These are phyloP conservation scores for Dictyophora rubrovolvata DNA, from an alignment of 768 basidiomycete genomes.

Conservation along the genomic window DNA sequence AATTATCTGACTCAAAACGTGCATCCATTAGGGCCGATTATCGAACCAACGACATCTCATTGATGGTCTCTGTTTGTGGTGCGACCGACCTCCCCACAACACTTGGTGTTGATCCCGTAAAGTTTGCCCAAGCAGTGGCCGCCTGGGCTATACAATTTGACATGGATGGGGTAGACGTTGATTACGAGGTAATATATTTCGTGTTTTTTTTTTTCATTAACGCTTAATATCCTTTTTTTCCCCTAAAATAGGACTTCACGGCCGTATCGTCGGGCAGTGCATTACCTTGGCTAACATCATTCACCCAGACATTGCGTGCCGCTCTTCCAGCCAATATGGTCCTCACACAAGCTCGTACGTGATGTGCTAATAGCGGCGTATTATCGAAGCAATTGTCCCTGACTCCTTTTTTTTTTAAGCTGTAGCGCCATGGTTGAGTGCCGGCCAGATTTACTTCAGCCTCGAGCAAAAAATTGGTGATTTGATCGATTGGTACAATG, in stretches of 20 bases:
- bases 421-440: slow-evolving; percentile 30
- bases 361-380: background rate
- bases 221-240: background rate
- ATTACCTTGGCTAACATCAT: slow-evolving; percentile 16
- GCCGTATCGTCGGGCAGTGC: slow-evolving; percentile 15
- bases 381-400: slow-evolving; percentile 6
- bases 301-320: slow-evolving; percentile 16
- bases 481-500: slow-evolving; percentile 11
- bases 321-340: slow-evolving; percentile 16
- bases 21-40: slow-evolving; percentile 18
- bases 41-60: slow-evolving; percentile 22
- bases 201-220: background rate
- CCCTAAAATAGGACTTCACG: slow-evolving; percentile 11
- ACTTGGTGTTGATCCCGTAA: slow-evolving; percentile 5
- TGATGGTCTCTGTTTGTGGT: slow-evolving; percentile 29
- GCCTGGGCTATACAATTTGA: slow-evolving; percentile 9
- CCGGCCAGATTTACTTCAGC: background rate
- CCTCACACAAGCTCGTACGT: slow-evolving; percentile 14
- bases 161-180: slow-evolving; percentile 14
- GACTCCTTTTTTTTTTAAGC: slow-evolving; percentile 19
- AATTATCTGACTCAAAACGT: slow-evolving; percentile 9
- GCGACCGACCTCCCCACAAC: slow-evolving; percentile 18
- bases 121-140: slow-evolving; percentile 6
- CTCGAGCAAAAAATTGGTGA: slow-evolving; percentile 3
- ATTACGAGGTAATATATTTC: slow-evolving; percentile 2